Evolutionary conservation across 371 early-diverging fungal genomes (phyloP), one percentile per base, ranked within the genome.

Genomic region (Capillidium rhysosporum): DNA sequence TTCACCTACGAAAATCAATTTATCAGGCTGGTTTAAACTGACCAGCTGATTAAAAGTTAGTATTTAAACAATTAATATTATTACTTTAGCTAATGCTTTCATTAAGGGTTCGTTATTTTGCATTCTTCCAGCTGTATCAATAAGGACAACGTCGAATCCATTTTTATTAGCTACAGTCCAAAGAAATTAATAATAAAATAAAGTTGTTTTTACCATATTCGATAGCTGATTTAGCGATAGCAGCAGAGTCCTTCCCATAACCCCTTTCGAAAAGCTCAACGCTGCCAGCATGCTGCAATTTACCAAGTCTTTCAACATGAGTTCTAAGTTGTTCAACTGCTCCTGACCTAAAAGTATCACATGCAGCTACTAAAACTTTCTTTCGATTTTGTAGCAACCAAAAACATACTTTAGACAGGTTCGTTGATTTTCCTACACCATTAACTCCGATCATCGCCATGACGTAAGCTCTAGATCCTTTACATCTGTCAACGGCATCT

Each of bases 111-210:
- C 91, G 57, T 98, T 98, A 61, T 95, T 94, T 63, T 98, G 98
- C 99, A 98, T 99, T 53, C 99, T 80, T 5, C 99, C 99, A 10
- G 98, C 98, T 1, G 99, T 99, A 66, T 99, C 99, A 38, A 99
- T 89, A 41, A 99, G 70, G 8, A 98, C 95, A 5, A 98, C 97
- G 68, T 99, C 98, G 63, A 86, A 97, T 0, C 72, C 69, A 44
- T 92, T 71, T 39, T 61, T 52, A 1, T 71, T 64, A 16, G 76
- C 81, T 69, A 51, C 12, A 24, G 18, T 9, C 2, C 12, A 34
- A 23, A 20, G 34, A 18, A 26, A 18, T 20, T 47, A 48, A n/a
- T 14, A 16, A 25, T 9, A 18, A 30, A 21, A 28, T 18, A 46
- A 4, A 9, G 51, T 56, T 49, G 23, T 39, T 38, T 60, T 64